Conservation (phyloP, 2,329 filamentous ascomycete genomes). For the Aureobasidium pullulans region DNA sequence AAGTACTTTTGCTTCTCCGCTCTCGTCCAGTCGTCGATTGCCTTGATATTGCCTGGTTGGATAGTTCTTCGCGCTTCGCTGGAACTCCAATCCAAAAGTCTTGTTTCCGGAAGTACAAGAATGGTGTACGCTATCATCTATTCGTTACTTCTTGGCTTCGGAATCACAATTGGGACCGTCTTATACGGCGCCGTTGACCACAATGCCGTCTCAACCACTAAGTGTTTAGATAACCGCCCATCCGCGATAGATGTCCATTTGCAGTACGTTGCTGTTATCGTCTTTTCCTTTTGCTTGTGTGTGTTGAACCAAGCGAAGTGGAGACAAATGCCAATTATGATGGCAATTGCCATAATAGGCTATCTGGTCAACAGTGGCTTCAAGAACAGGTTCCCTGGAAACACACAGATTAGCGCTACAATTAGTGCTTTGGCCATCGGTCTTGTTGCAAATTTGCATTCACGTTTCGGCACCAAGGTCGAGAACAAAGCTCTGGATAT, state of each 20-base stretch:
- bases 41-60: constrained; percentile 44
- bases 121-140: constrained; percentile 49
- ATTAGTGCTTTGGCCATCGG: constrained; percentile 71
- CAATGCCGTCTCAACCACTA: constrained; percentile 38
- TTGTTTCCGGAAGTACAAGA: constrained; percentile 44
- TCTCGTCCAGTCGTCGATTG: constrained; percentile 43
- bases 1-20: constrained; percentile 45
- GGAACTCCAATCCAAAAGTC: constrained; percentile 41
- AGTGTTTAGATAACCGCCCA: constrained; percentile 28
- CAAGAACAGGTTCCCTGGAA: constrained; percentile 57
- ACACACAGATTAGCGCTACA: constrained; percentile 69
- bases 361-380: constrained; percentile 71
- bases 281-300: constrained; percentile 66
- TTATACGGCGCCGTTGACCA: constrained; percentile 42
- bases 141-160: constrained; percentile 45
- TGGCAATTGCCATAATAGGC: constrained; percentile 63
- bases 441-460: constrained; percentile 71
- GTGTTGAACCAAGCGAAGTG: constrained; percentile 77
- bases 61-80: constrained; percentile 44
- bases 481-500: constrained; percentile 50
- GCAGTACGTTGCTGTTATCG: constrained; percentile 65
- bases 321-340: constrained; percentile 70
- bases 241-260: constrained; percentile 43
- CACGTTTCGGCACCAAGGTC: constrained; percentile 53
- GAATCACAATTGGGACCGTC: constrained; percentile 43